phyloP scores from a whole-genome alignment of 1,139 yeast species.

The Taphrina flavorubra region DNA sequence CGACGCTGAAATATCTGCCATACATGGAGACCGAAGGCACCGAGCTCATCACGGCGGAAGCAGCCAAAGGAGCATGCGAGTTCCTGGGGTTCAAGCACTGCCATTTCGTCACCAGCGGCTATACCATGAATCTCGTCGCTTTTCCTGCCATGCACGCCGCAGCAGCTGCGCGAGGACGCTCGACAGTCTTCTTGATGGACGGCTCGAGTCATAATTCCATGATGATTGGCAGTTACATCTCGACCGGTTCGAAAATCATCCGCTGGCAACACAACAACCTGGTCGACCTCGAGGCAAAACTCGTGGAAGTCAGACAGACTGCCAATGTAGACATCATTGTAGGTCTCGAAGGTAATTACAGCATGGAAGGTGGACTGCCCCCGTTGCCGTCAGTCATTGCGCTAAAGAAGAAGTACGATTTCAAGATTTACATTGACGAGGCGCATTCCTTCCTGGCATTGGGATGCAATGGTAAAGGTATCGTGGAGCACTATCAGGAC shows the following conservation, averaged over 20 bases:
- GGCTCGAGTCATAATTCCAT: constrained; percentile 37
- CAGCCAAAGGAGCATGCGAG: constrained; percentile 9
- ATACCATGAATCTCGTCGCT: constrained; percentile 34
- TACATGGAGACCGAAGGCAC: constrained; percentile 19
- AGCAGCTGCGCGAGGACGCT: constrained; percentile 16
- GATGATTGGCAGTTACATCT: constrained; percentile 36
- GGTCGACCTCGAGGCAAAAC: constrained; percentile 31
- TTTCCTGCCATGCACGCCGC: constrained; percentile 35
- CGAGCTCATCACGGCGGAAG: constrained; percentile 23
- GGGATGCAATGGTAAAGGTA: constrained; percentile 88
- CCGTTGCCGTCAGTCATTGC: constrained; percentile 78
- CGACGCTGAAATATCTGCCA: constrained; percentile 11
- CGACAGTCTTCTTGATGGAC: constrained; percentile 37
- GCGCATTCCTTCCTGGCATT: constrained; percentile 98
- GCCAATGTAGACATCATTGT: constrained; percentile 64
- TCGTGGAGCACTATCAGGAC: constrained; percentile 38
- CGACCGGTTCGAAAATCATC: constrained; percentile 20
- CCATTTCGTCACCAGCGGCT: constrained; percentile 37
- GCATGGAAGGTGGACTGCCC: constrained; percentile 97
- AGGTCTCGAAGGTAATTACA: constrained; percentile 92
- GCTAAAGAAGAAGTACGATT: constrained; percentile 81
- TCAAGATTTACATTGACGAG: constrained; percentile 89
- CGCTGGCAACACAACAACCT: constrained; percentile 32
- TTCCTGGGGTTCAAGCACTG: constrained; percentile 29
- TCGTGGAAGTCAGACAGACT: neutral